A percentile compares a stretch with the other conserved stretches of the same genome.
Conservation (phyloP, 2,329 filamentous ascomycete species). For the Fusarium sp. region DNA sequence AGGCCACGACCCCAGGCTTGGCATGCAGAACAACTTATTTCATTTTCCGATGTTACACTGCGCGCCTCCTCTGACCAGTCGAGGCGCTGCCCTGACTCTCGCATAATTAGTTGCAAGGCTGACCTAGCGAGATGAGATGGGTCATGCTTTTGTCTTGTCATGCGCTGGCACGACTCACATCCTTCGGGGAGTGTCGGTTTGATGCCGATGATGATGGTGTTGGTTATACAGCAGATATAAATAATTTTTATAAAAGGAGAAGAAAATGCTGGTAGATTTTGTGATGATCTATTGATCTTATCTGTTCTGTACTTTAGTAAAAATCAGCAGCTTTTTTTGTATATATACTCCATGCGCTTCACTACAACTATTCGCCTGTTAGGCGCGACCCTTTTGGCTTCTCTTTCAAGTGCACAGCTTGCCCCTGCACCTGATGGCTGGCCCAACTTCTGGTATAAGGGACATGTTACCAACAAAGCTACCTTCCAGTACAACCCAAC, state of each 20-base stretch:
- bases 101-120: constrained; percentile 11
- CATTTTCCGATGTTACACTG: background rate
- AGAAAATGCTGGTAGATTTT: background rate
- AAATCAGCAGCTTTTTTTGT: accelerated
- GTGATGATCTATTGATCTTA: background rate
- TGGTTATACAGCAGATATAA: background rate
- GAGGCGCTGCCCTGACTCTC: background rate
- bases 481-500: constrained; percentile 42
- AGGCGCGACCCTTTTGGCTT: background rate
- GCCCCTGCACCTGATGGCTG: constrained; percentile 28
- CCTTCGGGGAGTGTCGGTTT: constrained; percentile 33
- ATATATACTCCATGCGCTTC: background rate
- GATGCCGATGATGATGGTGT: constrained; percentile 3
- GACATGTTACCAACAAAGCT: constrained; percentile 37
- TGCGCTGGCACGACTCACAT: constrained; percentile 21
- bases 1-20: constrained; percentile 4
- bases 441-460: constrained; percentile 40
- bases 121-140: background rate
- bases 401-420: constrained; percentile 5
- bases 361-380: background rate
- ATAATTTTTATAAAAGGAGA: background rate
- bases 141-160: constrained; percentile 17
- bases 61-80: constrained; percentile 3
- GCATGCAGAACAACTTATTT: background rate
- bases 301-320: background rate